phyloP scores from a whole-genome alignment of 1,284 basidiomycete genomes.

The Vanrija sp. region DNA sequence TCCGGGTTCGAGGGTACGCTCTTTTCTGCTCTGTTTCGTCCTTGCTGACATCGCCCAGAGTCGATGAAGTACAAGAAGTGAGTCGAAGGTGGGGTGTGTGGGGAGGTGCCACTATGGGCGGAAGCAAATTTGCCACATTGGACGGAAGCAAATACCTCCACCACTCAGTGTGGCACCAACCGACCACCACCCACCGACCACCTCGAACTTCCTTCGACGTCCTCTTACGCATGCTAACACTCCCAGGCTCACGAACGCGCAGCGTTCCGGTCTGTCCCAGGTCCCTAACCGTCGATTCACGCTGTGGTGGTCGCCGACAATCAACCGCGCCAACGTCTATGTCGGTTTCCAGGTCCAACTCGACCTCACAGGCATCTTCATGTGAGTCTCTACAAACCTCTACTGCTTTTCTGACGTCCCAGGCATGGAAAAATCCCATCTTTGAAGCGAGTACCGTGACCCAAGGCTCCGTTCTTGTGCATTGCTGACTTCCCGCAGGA shows the following conservation, averaged over 20 bases:
- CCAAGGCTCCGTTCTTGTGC: too few relatives aligned
- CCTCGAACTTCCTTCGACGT: not conserved
- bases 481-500: too few relatives aligned
- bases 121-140: too few relatives aligned
- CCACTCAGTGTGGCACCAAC: slow-evolving; percentile 15
- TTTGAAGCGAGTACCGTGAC: too few relatives aligned
- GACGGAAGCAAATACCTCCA: too few relatives aligned
- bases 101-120: too few relatives aligned
- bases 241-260: slow-evolving; percentile 47
- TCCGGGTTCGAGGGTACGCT: slow-evolving; percentile 37
- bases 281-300: slow-evolving; percentile 99
- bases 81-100: not conserved
- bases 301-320: slow-evolving; percentile 91
- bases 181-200: not conserved
- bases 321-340: slow-evolving; percentile 85
- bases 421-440: too few relatives aligned
- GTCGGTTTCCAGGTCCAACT: slow-evolving; percentile 64
- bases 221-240: not conserved
- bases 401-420: too few relatives aligned
- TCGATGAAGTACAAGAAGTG: slow-evolving; percentile 93
- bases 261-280: slow-evolving; percentile 67
- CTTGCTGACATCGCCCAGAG: slow-evolving; percentile 71
- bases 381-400: slow-evolving; percentile 45
- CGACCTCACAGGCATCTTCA: slow-evolving; percentile 75
- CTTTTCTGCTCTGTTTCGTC: not conserved